Conservation (phyloP, 768 basidiomycete genomes). For the Termitomyces sp. region DNA sequence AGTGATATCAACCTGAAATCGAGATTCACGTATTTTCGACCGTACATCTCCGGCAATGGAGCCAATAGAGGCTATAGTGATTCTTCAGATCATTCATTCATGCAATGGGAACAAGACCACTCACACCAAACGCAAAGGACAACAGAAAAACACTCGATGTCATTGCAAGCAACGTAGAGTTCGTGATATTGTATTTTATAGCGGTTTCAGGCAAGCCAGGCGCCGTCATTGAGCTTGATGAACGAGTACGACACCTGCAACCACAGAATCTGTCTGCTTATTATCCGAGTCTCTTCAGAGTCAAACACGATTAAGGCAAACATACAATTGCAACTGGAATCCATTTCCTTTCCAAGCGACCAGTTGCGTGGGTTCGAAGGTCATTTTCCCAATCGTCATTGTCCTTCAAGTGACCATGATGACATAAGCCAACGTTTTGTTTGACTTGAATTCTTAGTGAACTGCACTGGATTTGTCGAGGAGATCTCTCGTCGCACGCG, state of each 20-base stretch:
- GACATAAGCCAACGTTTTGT: slow-evolving; percentile 12
- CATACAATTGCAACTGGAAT: slow-evolving; percentile 45
- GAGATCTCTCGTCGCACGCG: neutral
- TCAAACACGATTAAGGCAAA: slow-evolving; percentile 4
- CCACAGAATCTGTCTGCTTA: neutral
- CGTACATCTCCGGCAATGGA: slow-evolving; percentile 70
- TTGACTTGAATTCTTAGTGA: neutral
- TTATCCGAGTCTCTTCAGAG: neutral
- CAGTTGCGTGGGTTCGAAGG: slow-evolving; percentile 66
- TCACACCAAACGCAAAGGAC: slow-evolving; percentile 59
- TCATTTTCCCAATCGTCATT: slow-evolving; percentile 57
- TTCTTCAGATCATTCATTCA: neutral
- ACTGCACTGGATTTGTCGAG: neutral
- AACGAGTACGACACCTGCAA: slow-evolving; percentile 59
- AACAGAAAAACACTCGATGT: slow-evolving; percentile 65
- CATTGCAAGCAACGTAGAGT: slow-evolving; percentile 47
- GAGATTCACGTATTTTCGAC: slow-evolving; percentile 48
- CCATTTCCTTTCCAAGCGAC: slow-evolving; percentile 58
- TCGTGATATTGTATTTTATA: slow-evolving; percentile 46
- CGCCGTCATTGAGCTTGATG: slow-evolving; percentile 63
- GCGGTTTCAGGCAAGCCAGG: slow-evolving; percentile 61
- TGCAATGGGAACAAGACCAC: slow-evolving; percentile 8
- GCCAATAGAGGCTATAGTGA: slow-evolving; percentile 49
- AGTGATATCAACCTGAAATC: neutral
- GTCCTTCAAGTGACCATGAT: slow-evolving; percentile 27